Base-by-base conservation (phyloP, 139 green algal species). In the Volvox reticuliferus region DNA sequence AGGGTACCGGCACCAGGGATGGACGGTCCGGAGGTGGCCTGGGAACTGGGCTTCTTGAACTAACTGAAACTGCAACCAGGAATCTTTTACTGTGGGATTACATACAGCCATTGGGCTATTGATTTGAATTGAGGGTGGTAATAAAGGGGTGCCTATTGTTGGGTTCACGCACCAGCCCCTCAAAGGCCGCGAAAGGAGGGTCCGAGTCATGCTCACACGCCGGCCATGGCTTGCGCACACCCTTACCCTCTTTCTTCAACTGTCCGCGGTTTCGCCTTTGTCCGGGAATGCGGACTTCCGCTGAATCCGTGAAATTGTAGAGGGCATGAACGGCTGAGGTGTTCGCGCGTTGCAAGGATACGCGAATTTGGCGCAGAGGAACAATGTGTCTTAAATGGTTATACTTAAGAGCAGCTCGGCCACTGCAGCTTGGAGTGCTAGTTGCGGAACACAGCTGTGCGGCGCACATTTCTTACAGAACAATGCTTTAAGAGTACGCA, bases 261-360 rank as follows among this genome's bases (percentile, higher is more conserved):
- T 30, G 0, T 3, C 67, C 65, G 0, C 88, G 33, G 26, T 92
- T 92, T 20, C 88, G 79, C 36, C 88, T 68, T 28, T 76, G n/a
- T 21, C 88, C 88, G 0, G 79, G 79, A 0, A 83, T 22, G 6
- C 88, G 79, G 18, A 71, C 81, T 36, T 79, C 81, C 6, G 36
- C 65, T 0, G 79, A 17, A 24, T 87, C 81, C 14, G 88, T 30
- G 26, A 92, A 92, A 28, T 88, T 86, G 88, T 88, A 92, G 3
- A 71, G 17, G 18, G 69, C 37, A 14, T 13, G 16, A 9, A 73
- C 37, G 14, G 50, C 37, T 3, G n/a, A 0, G 6, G 9, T 19
- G 1, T 84, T n/a, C 2, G 12, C 14, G 21, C 78, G 65, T 28
- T 12, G 65, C 2, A 32, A 68, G 16, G 36, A 1, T 82, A 68